Base-by-base conservation (phyloP, 345 rosid species). In the Excoecaria agallocha region DNA sequence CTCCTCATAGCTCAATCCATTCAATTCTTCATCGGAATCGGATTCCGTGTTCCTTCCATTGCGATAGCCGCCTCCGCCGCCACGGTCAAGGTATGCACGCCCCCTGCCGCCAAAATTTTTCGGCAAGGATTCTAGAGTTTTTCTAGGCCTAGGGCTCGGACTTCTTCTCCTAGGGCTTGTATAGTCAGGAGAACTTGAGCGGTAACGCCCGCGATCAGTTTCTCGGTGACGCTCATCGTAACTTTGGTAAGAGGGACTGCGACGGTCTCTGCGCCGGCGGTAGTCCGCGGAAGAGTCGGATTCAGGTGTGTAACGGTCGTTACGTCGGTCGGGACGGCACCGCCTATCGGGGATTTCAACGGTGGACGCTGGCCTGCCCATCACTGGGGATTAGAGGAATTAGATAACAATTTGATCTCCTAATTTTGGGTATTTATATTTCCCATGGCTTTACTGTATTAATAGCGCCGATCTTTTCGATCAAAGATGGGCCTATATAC, bases 11-110 rank as follows among this genome's bases (percentile, higher is more conserved):
- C 85, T 87, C 85, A 96, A 79, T 57, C 98, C 94, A 43, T 82
- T 91, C 82, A 91, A 73, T 66, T 95, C 98, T 83, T 91, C 97
- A 62, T 90, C 99, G 17, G 97, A 89, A 30, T 95, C 99, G 12
- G 96, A 89, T 17, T 83, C 96, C 20, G 82, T 78, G 24, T 78
- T 73, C 78, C 84, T 82, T 11, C 73, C 73, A 62, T 74, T 70
- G 10, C 73, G 48, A 57, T 70, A 69, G 8, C 59, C 59, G 3
- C 59, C 24, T 51, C 56, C n/a, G 45, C 73, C 67, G 1, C 38
- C 69, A 5, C 37, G 59, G 22, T 75, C 78, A 1, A 67, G 71
- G 15, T 66, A 74, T 8, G 76, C 19, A 6, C 74, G 41, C 20
- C 78, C 80, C 17, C 56, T 57, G 43, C 83, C 68, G 5, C 68